Percentiles rank a stretch among this genome's conserved stretches.
Conservation (phyloP, 345 rosid genomes). For the Hibiscus tridactylites region DNA sequence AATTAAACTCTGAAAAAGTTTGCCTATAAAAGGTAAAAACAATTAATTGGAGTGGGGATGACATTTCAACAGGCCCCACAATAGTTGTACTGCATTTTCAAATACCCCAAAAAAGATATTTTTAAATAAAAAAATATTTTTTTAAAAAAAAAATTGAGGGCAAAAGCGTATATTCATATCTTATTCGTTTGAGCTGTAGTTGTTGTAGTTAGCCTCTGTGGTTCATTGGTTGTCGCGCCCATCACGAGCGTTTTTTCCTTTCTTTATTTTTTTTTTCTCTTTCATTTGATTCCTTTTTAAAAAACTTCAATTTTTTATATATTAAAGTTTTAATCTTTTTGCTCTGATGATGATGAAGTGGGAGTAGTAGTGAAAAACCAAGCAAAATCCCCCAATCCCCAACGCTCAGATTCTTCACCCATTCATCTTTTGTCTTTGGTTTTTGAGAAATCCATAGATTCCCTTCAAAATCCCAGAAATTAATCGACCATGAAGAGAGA, state of each 20-base stretch:
- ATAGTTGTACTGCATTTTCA: constrained; percentile 2
- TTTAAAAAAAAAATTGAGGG: no score
- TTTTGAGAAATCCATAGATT: constrained; percentile 12
- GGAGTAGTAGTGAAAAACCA: constrained; percentile 36
- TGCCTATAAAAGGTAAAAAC: background rate
- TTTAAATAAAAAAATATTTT: no score
- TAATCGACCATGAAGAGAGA: constrained; percentile 41
- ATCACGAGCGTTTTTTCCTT: constrained; percentile 33
- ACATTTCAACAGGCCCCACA: background rate
- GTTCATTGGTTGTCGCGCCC: constrained; percentile 43
- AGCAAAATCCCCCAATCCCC: constrained; percentile 29
- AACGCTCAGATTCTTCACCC: constrained; percentile 38
- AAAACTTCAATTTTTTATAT: no score
- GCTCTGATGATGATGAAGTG: constrained; percentile 34
- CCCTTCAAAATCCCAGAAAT: background rate
- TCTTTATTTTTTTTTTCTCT: background rate
- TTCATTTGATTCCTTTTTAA: background rate
- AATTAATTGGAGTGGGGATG: constrained; percentile 1
- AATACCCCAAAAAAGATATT: background rate
- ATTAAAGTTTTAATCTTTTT: background rate
- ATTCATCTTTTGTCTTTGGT: constrained; percentile 16
- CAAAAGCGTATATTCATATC: constrained; percentile 11
- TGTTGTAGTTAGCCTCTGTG: constrained; percentile 17
- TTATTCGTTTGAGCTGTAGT: constrained; percentile 36
- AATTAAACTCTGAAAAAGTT: background rate